Evolutionary conservation across 495 filamentous ascomycete species (phyloP).

Genomic region (Thermochaetoides thermophila): DNA sequence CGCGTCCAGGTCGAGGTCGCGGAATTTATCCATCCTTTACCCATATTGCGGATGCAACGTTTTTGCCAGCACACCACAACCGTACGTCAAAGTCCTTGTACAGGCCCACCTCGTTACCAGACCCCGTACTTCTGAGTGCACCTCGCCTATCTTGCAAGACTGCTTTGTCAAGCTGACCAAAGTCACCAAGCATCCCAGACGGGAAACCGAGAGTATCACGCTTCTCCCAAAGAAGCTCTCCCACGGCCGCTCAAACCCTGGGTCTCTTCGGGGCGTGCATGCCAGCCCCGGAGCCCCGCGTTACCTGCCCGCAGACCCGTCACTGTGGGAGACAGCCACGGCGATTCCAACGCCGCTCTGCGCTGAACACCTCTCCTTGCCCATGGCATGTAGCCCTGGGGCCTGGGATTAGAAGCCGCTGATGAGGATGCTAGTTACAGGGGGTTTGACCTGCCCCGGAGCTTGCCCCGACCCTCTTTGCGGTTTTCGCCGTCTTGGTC

Average conservation of each 20-base stretch:
- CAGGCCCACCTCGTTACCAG: no score
- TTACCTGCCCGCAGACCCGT: slow-evolving; percentile 4
- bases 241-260: slow-evolving; percentile 2
- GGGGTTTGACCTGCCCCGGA: no score
- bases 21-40: slow-evolving; percentile 20
- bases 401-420: no score
- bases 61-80: slow-evolving; percentile 2
- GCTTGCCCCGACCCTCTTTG: no score
- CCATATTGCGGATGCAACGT: slow-evolving; percentile 20
- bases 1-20: no score
- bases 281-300: slow-evolving; percentile 2
- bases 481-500: no score
- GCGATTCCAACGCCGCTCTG: slow-evolving; percentile 4
- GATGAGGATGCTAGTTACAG: no score
- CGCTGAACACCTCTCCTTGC: no score
- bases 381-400: no score
- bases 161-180: slow-evolving; percentile 24
- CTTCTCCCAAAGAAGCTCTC: slow-evolving; percentile 12
- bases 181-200: slow-evolving; percentile 11
- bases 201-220: slow-evolving; percentile 12
- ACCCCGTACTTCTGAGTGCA: no score
- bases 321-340: slow-evolving; percentile 5
- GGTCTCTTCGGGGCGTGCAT: slow-evolving; percentile 5
- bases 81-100: background rate
- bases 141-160: slow-evolving; percentile 5